Base-by-base conservation (phyloP, 129 eudicot genomes). In the Flaveria robusta region DNA sequence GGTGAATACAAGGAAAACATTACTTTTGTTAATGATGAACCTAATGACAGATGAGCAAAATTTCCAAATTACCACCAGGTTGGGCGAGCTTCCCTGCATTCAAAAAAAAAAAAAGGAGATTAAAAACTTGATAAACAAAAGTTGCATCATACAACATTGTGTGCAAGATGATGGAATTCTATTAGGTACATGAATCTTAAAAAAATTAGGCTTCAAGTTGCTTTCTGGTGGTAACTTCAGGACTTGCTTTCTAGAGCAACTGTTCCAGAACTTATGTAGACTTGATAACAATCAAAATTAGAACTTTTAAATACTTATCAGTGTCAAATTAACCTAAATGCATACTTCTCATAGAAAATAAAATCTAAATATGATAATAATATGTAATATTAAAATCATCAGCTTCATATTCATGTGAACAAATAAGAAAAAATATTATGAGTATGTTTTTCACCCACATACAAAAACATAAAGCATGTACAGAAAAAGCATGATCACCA, bases 11-110 rank as follows among this genome's bases (percentile, higher is more conserved):
- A 79, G 20, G 18, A 46, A 55, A 74, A 43, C 47, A 47, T 66
- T 42, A 37, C 16, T 34, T 54, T 18, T 79, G 10, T 50, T 49
- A 4, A 51, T 9, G 26, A 23, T 39, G 74, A 24, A 59, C 64
- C 47, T 43, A 22, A 66, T 47, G 52, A 37, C 47, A 71, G 34
- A 79, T 20, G 68, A 77, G 20, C 60, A 66, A 22, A 54, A 0
- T 73, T 70, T 82, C 77, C 59, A 70, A 65, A 79, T 77, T 85
- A 93, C 98, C 98, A 51, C 96, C 98, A 82, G 97, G 84, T 62
- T 87, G 88, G 10, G 80, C 92, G 65, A 84, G 91, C 81, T 87
- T 93, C 81, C 98, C 98, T 93, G 96, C 77, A 73, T 81, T 59
- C 12, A 69, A 72, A 37, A 76, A 19, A 41, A 79, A 22, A 64